phyloP scores from a whole-genome alignment of 73 alveolate species.

The Blepharisma stoltei region DNA sequence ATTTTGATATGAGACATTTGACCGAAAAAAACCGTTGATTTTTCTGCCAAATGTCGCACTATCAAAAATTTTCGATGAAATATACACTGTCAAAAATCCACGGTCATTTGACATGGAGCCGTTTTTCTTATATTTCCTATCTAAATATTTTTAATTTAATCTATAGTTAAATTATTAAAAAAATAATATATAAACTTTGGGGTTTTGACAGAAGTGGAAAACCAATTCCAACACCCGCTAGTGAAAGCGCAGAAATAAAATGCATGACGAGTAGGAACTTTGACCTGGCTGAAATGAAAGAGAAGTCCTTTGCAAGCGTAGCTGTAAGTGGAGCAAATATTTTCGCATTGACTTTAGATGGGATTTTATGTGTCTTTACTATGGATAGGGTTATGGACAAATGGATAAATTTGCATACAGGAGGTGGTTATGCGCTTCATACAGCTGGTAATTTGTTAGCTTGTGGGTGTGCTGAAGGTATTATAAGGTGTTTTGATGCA shows the following conservation, averaged over 20 bases:
- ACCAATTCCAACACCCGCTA: constrained; percentile 43
- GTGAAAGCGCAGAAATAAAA: constrained; percentile 43
- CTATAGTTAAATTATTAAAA: no score
- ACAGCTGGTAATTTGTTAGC: constrained; percentile 60
- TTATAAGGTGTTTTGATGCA: constrained; percentile 77
- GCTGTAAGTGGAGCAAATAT: constrained; percentile 53
- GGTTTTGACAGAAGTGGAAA: constrained; percentile 63
- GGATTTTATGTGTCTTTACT: constrained; percentile 78
- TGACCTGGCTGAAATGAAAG: constrained; percentile 53
- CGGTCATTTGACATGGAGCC: no score
- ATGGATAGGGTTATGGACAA: constrained; percentile 70
- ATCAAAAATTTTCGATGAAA: no score
- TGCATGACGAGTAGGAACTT: constrained; percentile 68
- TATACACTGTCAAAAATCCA: no score
- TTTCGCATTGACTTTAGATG: constrained; percentile 78
- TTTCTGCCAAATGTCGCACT: no score
- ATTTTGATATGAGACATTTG: no score
- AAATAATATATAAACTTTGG: no score
- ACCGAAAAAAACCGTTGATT: no score
- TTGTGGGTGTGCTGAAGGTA: constrained; percentile 95
- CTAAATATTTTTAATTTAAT: no score
- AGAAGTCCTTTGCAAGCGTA: constrained; percentile 55
- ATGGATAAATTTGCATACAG: constrained; percentile 92
- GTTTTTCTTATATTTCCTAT: no score
- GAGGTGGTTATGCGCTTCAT: constrained; percentile 67